phyloP scores from a whole-genome alignment of 805 yeast genomes.

The Wickerhamiella parazyma region DNA sequence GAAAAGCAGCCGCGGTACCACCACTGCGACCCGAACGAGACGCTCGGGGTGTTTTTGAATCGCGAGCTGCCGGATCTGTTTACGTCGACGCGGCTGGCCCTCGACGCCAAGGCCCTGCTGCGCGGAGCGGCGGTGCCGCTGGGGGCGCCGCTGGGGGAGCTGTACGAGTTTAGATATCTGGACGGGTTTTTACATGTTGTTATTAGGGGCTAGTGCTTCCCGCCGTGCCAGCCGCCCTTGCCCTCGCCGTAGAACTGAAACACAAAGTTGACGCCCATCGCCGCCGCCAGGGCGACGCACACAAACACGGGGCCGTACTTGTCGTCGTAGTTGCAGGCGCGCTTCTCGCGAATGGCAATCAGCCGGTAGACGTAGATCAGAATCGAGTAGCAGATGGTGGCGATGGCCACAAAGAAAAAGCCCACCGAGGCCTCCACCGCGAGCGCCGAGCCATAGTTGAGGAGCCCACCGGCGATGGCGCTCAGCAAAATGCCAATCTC shows the following conservation, averaged over 20 bases:
- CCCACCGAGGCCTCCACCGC: conserved; percentile 75
- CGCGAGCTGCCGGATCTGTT: conserved; percentile 34
- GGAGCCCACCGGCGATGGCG: conserved; percentile 74
- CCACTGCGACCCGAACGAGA: conserved; percentile 11
- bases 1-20: background rate
- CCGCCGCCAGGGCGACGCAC: conserved; percentile 57
- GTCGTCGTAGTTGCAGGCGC: conserved; percentile 77
- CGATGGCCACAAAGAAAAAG: conserved; percentile 67
- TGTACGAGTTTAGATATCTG: conserved; percentile 37
- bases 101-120: conserved; percentile 32
- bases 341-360: conserved; percentile 64
- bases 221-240: conserved; percentile 11
- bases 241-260: conserved; percentile 21
- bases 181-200: conserved; percentile 55
- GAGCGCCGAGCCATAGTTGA: conserved; percentile 68
- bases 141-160: conserved; percentile 32
- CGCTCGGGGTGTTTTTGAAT: conserved; percentile 32
- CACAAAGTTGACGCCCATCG: conserved; percentile 37
- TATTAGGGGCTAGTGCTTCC: background rate
- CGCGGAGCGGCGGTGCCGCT: conserved; percentile 45
- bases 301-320: conserved; percentile 73
- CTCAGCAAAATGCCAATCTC: conserved; percentile 80
- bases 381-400: conserved; percentile 60
- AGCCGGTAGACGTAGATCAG: conserved; percentile 72
- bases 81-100: conserved; percentile 28